phyloP scores from a whole-genome alignment of 2,329 filamentous ascomycete species.

The Arthrobotrys conoides region DNA sequence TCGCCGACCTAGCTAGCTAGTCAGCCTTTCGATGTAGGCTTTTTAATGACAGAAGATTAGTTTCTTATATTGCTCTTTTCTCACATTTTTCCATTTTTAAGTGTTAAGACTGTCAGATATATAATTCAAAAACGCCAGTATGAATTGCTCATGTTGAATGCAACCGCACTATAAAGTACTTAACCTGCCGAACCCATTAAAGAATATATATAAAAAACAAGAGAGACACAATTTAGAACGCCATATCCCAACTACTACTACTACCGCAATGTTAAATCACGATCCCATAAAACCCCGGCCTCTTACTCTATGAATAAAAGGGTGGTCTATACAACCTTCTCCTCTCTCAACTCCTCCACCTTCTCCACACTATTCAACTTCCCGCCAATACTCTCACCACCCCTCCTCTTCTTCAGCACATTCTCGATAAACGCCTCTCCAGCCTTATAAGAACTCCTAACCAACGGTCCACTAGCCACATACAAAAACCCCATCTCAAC shows the following conservation, averaged over 20 bases:
- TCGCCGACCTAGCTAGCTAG: background rate
- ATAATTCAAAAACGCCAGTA: constrained; percentile 24
- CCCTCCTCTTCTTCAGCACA: constrained; percentile 84
- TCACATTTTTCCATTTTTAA: background rate
- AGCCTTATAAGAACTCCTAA: constrained; percentile 96
- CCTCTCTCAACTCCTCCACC: constrained; percentile 49
- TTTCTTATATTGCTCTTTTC: background rate
- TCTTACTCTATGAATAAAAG: background rate
- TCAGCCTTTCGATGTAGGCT: background rate
- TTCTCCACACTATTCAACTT: constrained; percentile 51
- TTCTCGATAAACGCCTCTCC: constrained; percentile 99
- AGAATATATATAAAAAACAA: constrained; percentile 16
- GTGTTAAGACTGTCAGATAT: background rate
- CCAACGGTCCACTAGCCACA: constrained; percentile 91
- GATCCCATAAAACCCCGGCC: background rate
- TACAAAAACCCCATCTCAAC: constrained; percentile 97
- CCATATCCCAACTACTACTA: background rate
- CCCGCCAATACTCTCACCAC: constrained; percentile 61
- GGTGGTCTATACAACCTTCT: constrained; percentile 26
- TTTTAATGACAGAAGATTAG: background rate
- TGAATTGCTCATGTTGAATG: constrained; percentile 10
- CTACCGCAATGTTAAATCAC: constrained; percentile 35
- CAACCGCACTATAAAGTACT: background rate
- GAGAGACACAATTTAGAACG: background rate
- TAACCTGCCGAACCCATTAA: constrained; percentile 1